Base-by-base conservation (phyloP, 768 basidiomycete species). In the Kwoniella pini region DNA sequence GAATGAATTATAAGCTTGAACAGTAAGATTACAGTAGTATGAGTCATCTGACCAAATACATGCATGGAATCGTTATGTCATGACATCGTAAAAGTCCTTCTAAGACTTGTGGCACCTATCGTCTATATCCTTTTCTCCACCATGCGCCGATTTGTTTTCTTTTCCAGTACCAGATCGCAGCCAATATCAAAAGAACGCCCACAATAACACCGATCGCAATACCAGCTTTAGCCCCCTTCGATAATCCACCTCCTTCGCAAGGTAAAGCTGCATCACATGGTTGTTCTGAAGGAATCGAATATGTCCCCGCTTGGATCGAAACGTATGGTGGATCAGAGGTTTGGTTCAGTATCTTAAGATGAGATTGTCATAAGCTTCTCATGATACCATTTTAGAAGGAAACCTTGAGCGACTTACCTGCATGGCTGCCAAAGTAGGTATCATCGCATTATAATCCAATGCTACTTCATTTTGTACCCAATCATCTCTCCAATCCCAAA, bases 381-480 rank as follows among this genome's bases (percentile, higher is more conserved):
- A n/a, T n/a, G 21, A 57, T 24, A 40, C 11, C 22, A 52, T 33
- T 27, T 33, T 19, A 24, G 24, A 4, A 19, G 19, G 17, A 0
- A 39, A 39, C 13, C 40, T 38, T 40, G 19, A 6, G 24, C 12
- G 0, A 56, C 74, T 58, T 44, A 77, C 76, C 71, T 65, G 62
- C 74, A 67, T 69, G 3, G 91, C 88, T 0, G 88, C 86, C 33
- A 96, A 82, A 1, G 90, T 88, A n/a, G 95, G 81, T 81, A 95
- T 82, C 1, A 91, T 91, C 0, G 91, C 90, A 65, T 89, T 90
- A 77, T 92, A 93, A 73, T 96, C 93, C 46, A 72, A 42, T 30
- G 74, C 79, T 28, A 88, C 87, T 83, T 96, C 93, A 17, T 86
- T 88, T 79, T 95, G 83, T 0, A 87, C 87, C 89, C 91, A 95